A percentile compares a stretch with the other conserved stretches of the same genome.
These are phyloP conservation scores for Sclerotinia sclerotiorum DNA, from an alignment of 2,329 filamentous ascomycete genomes.

Conservation along the genomic window DNA sequence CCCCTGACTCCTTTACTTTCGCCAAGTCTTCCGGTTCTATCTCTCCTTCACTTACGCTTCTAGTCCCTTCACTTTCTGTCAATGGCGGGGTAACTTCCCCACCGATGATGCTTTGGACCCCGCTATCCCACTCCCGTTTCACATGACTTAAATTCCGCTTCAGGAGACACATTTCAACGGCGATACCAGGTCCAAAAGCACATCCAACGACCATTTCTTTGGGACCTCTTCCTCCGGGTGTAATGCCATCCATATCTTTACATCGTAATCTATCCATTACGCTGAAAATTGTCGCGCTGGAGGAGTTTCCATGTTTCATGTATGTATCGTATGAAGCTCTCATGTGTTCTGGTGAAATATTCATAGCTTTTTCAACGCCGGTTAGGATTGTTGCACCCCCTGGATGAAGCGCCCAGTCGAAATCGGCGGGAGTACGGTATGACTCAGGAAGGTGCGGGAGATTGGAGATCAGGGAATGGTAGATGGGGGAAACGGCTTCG, in stretches of 20 bases:
- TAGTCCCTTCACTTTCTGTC: conserved; percentile 37
- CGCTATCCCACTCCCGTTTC: conserved; percentile 27
- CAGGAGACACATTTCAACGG: conserved; percentile 67
- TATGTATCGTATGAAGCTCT: conserved; percentile 70
- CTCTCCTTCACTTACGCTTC: conserved; percentile 31
- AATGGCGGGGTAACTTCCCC: conserved; percentile 39
- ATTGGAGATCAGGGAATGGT: conserved; percentile 53
- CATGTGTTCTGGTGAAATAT: conserved; percentile 62
- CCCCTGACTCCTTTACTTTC: conserved; percentile 28
- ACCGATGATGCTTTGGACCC: conserved; percentile 11
- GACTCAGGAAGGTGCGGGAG: conserved; percentile 47
- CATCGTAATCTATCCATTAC: conserved; percentile 61
- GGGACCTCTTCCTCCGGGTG: conserved; percentile 48
- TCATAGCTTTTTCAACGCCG: conserved; percentile 59
- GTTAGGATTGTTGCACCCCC: conserved; percentile 66
- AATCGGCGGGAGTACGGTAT: conserved; percentile 53
- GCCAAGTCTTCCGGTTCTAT: conserved; percentile 28
- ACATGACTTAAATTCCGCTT: conserved; percentile 44
- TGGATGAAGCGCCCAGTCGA: conserved; percentile 74
- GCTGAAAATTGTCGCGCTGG: conserved; percentile 67
- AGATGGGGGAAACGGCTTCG: conserved; percentile 53
- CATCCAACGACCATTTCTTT: conserved; percentile 64
- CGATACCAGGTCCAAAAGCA: conserved; percentile 69
- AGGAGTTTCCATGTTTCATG: conserved; percentile 66
- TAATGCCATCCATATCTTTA: conserved; percentile 59